Conservation (phyloP, 805 yeast species). For the Cyberlindnera japonica region DNA sequence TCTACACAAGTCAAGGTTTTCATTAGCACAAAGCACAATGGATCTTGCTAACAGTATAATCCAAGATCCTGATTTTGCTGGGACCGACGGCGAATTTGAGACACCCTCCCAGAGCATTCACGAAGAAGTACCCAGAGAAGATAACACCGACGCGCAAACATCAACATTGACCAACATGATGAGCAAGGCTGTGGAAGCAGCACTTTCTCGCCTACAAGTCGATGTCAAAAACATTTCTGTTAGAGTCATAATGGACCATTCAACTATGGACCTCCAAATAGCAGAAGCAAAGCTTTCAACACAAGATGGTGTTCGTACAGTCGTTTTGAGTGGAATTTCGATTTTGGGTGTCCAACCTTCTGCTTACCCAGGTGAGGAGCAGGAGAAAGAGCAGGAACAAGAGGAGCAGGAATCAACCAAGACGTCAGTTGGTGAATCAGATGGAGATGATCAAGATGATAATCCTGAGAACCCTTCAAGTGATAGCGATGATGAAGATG, state of each 20-base stretch:
- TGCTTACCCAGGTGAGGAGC: conserved; percentile 24
- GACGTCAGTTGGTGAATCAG: neutral
- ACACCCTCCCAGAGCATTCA: conserved; percentile 20
- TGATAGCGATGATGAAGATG: conserved; percentile 20
- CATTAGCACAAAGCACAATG: conserved; percentile 68
- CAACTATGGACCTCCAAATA: conserved; percentile 33
- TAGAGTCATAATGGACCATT: conserved; percentile 45
- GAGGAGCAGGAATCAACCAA: neutral
- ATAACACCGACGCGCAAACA: conserved; percentile 13
- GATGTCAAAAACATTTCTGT: conserved; percentile 44
- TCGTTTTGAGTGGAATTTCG: conserved; percentile 38
- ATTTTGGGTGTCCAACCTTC: conserved; percentile 40
- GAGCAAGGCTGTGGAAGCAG: conserved; percentile 63
- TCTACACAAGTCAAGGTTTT: conserved; percentile 37
- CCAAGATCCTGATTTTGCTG: conserved; percentile 22
- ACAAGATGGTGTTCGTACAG: conserved; percentile 43
- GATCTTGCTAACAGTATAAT: conserved; percentile 58
- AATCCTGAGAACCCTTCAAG: conserved; percentile 17
- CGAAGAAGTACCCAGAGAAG: conserved; percentile 17
- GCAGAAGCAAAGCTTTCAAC: conserved; percentile 35
- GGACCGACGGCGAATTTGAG: conserved; percentile 13
- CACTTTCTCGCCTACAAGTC: conserved; percentile 56
- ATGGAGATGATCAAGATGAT: conserved; percentile 24
- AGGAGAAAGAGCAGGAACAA: neutral
- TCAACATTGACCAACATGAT: conserved; percentile 52